Percentiles rank a stretch among this genome's conserved stretches.
Conservation (phyloP, 768 basidiomycete genomes). For the Tylopilus balloui region DNA sequence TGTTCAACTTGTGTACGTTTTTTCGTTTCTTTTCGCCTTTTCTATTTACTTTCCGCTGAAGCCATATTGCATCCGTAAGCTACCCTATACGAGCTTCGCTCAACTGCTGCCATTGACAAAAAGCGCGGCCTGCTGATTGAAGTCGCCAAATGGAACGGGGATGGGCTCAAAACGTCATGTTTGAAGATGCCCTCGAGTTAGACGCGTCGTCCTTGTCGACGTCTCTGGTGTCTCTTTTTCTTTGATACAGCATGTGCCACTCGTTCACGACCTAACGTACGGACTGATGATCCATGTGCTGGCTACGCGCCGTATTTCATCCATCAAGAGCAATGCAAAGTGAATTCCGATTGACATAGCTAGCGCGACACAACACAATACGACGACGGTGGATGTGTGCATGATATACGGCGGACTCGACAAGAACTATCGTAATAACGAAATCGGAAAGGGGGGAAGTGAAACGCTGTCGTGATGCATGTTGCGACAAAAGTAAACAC, state of each 20-base stretch:
- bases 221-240: too few species aligned
- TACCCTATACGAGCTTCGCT: slow-evolving; percentile 79
- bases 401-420: slow-evolving; percentile 15
- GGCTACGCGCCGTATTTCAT: too few species aligned
- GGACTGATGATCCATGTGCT: background rate
- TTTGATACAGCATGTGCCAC: background rate
- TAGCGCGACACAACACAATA: slow-evolving; percentile 26
- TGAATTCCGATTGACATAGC: slow-evolving; percentile 19
- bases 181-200: slow-evolving; percentile 71
- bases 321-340: slow-evolving; percentile 11
- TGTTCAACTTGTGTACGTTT: slow-evolving; percentile 77
- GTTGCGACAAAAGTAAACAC: slow-evolving; percentile 8
- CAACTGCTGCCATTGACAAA: slow-evolving; percentile 66
- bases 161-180: slow-evolving; percentile 71
- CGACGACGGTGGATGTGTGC: slow-evolving; percentile 15
- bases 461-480: slow-evolving; percentile 3
- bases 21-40: too few species aligned
- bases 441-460: background rate
- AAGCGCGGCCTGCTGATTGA: slow-evolving; percentile 71
- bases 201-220: background rate
- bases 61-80: slow-evolving; percentile 35
- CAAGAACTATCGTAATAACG: slow-evolving; percentile 13
- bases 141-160: slow-evolving; percentile 83
- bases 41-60: too few species aligned
- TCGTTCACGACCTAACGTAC: background rate